phyloP scores from a whole-genome alignment of 441 rosid genomes.

The Arabidopsis hybrid region DNA sequence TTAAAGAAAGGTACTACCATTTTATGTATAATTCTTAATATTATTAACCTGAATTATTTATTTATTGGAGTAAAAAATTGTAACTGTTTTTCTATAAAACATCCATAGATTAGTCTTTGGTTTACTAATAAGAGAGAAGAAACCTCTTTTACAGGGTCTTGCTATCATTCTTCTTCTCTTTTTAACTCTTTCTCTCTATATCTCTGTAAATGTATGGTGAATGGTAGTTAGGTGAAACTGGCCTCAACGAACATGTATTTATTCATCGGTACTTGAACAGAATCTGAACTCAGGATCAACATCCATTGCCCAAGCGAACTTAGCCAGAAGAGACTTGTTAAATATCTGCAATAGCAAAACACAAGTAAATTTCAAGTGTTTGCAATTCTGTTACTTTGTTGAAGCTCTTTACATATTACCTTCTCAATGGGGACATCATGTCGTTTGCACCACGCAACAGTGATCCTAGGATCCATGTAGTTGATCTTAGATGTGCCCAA shows the following conservation, averaged over 20 bases:
- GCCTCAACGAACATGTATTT: constrained; percentile 25
- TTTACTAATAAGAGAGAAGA: constrained; percentile 35
- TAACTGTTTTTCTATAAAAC: constrained; percentile 30
- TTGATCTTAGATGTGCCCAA: constrained; percentile 98
- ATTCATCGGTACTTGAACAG: constrained; percentile 51
- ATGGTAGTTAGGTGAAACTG: constrained; percentile 43
- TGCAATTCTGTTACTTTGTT: constrained; percentile 11
- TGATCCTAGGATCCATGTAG: constrained; percentile 97
- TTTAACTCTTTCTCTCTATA: constrained; percentile 19
- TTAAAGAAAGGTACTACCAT: not conserved
- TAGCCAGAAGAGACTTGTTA: constrained; percentile 93
- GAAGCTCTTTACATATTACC: constrained; percentile 51
- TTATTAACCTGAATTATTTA: constrained; percentile 3
- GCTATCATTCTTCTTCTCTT: constrained; percentile 33
- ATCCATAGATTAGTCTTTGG: constrained; percentile 22
- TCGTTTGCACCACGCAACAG: constrained; percentile 99
- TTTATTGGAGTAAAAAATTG: constrained; percentile 29
- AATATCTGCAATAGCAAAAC: constrained; percentile 67
- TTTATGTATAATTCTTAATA: not conserved
- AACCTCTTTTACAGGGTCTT: constrained; percentile 25
- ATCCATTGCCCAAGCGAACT: constrained; percentile 99
- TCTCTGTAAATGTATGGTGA: constrained; percentile 44
- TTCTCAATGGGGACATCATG: constrained; percentile 99
- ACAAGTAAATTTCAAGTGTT: not conserved
- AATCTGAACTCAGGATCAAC: constrained; percentile 97